These are phyloP conservation scores for Solioccasus polychromus DNA, from an alignment of 768 basidiomycete genomes.

Conservation along the genomic window DNA sequence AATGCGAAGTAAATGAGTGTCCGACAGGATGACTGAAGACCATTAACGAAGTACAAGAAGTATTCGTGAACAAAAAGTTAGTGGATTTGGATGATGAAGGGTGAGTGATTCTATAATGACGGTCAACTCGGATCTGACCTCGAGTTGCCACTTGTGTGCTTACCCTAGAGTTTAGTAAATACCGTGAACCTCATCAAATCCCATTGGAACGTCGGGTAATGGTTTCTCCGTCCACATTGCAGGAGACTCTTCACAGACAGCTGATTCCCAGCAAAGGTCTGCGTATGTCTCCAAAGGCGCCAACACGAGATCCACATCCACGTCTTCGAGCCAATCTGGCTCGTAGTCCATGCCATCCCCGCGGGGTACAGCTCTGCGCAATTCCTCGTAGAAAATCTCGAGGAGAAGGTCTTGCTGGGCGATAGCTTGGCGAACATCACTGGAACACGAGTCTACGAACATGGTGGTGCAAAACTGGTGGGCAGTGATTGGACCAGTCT, in stretches of 20 bases:
- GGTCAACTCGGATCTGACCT: neutral
- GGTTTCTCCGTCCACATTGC: slow-evolving; percentile 7
- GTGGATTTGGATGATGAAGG: neutral
- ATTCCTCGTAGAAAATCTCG: slow-evolving; percentile 30
- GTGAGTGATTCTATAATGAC: neutral
- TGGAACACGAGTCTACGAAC: slow-evolving; percentile 29
- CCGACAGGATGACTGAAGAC: neutral
- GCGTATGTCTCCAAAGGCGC: slow-evolving; percentile 28
- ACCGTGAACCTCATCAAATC: slow-evolving; percentile 24
- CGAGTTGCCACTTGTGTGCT: too few relatives aligned
- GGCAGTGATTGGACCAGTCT: slow-evolving; percentile 19
- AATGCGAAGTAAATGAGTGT: slow-evolving; percentile 4
- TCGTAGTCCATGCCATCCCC: slow-evolving; percentile 13
- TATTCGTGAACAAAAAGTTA: slow-evolving; percentile 12
- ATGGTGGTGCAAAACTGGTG: slow-evolving; percentile 16
- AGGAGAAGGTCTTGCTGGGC: slow-evolving; percentile 34
- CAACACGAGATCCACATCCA: slow-evolving; percentile 29
- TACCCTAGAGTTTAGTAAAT: slow-evolving; percentile 15
- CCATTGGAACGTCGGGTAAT: slow-evolving; percentile 27
- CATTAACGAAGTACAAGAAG: neutral
- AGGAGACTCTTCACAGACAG: slow-evolving; percentile 20
- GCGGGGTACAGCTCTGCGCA: slow-evolving; percentile 23
- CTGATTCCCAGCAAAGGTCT: slow-evolving; percentile 30
- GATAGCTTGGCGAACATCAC: slow-evolving; percentile 31
- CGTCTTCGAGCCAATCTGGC: slow-evolving; percentile 25